Evolutionary conservation across 352 stramenopile genomes (phyloP).

Genomic region (Plasmopara halstedii): DNA sequence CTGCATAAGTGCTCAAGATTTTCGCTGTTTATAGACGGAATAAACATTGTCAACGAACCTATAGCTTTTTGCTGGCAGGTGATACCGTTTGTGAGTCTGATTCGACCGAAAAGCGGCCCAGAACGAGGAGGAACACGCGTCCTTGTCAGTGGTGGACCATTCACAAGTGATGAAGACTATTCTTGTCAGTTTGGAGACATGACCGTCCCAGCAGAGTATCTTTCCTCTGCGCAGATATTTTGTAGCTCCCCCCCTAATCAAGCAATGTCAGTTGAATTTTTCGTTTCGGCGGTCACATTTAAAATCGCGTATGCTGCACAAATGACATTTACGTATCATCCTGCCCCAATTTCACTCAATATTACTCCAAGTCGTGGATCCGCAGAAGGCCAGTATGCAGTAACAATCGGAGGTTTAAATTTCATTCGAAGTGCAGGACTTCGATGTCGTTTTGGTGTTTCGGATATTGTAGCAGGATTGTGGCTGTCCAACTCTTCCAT

Average conservation of each 20-base stretch:
- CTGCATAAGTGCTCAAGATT: conserved; percentile 7
- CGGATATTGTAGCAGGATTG: conserved; percentile 15
- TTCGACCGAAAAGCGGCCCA: conserved; percentile 28
- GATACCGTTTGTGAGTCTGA: conserved; percentile 13
- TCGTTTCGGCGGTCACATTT: conserved; percentile 13
- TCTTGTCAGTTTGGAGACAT: conserved; percentile 22
- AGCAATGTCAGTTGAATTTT: conserved; percentile 16
- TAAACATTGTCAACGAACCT: conserved; percentile 1
- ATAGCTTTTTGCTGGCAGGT: conserved; percentile 8
- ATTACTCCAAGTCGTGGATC: conserved; percentile 24
- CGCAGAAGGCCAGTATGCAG: conserved; percentile 16
- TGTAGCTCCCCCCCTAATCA: conserved; percentile 23
- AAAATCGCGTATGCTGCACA: background rate
- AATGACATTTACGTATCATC: conserved; percentile 22
- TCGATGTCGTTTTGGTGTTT: conserved; percentile 36
- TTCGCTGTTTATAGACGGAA: conserved; percentile 10
- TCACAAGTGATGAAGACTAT: conserved; percentile 15
- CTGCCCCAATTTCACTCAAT: conserved; percentile 4
- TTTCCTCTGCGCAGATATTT: conserved; percentile 24
- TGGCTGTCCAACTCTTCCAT: conserved; percentile 31
- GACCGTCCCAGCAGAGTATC: conserved; percentile 10
- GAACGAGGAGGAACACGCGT: conserved; percentile 30
- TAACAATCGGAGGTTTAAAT: conserved; percentile 24
- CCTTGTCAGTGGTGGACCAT: conserved; percentile 23
- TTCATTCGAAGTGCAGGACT: conserved; percentile 29